Conservation (phyloP, 2,329 filamentous ascomycete species). For the Paracorniculantispora psalliotae region DNA sequence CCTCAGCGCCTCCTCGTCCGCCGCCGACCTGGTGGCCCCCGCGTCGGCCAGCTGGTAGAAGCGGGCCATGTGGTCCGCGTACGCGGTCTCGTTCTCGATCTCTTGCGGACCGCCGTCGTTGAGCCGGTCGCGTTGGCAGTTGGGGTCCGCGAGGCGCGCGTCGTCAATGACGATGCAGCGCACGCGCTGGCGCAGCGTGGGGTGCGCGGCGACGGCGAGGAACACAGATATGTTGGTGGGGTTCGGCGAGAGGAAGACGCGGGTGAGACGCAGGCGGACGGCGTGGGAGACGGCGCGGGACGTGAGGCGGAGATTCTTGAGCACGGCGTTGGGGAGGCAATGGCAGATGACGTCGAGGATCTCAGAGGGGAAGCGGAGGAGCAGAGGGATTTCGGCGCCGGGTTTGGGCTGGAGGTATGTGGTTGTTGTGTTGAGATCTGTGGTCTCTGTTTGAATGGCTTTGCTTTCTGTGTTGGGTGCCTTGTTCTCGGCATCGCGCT, state of each 20-base stretch:
- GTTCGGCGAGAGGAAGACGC: slow-evolving; percentile 37
- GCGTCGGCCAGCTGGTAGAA: too few species aligned
- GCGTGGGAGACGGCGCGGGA: background rate
- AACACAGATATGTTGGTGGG: slow-evolving; percentile 32
- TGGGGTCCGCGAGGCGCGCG: slow-evolving; percentile 11
- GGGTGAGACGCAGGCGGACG: slow-evolving; percentile 5
- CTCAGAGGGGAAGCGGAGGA: background rate
- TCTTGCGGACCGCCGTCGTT: background rate
- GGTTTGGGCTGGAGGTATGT: background rate
- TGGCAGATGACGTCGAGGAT: background rate
- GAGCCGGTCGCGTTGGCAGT: background rate
- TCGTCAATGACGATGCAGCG: slow-evolving; percentile 38
- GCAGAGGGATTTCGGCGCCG: background rate
- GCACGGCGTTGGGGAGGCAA: background rate
- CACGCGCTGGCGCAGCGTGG: slow-evolving; percentile 26
- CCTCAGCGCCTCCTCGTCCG: background rate
- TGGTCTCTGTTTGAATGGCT: too few species aligned
- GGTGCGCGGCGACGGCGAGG: slow-evolving; percentile 31
- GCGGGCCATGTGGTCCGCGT: too few species aligned
- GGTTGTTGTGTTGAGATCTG: too few species aligned
- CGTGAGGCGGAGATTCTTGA: slow-evolving; percentile 4
- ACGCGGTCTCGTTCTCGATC: background rate
- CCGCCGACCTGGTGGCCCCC: background rate
- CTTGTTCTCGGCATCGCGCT: too few species aligned
- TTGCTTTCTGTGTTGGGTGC: too few species aligned